Conservation (phyloP, 306 rosid species). For the Luffa acutangula region DNA sequence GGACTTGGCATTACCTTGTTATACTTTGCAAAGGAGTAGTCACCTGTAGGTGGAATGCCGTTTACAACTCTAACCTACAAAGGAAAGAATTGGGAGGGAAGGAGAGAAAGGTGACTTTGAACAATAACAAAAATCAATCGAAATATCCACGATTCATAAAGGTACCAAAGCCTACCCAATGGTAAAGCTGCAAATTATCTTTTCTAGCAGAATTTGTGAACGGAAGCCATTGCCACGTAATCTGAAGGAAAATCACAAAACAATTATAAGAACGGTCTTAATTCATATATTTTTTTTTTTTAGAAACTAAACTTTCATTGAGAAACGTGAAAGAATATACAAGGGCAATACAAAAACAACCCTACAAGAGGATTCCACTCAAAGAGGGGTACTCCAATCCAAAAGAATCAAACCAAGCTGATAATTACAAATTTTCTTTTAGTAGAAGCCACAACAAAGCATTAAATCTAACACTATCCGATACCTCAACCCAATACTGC, state of each 20-base stretch:
- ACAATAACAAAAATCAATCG: neutral
- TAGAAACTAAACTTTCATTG: neutral
- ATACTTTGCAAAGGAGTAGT: conserved; percentile 92
- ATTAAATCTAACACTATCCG: neutral
- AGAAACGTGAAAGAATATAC: neutral
- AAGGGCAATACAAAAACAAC: neutral
- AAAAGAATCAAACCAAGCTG: neutral
- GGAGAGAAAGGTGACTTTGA: conserved; percentile 5
- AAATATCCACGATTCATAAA: neutral
- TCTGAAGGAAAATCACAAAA: conserved; percentile 28
- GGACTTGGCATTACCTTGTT: conserved; percentile 51
- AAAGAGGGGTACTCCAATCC: neutral
- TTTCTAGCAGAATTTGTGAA: conserved; percentile 83
- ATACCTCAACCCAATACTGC: neutral
- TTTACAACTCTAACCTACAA: conserved; percentile 76
- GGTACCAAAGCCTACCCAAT: conserved; percentile 53
- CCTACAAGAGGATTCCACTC: neutral
- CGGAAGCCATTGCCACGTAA: conserved; percentile 99
- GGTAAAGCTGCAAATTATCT: conserved; percentile 82
- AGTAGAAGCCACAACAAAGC: neutral
- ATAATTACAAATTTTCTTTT: neutral
- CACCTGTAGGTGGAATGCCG: conserved; percentile 83
- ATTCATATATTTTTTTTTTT: neutral
- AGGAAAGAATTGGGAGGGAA: neutral
- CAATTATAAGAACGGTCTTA: neutral